phyloP scores from a whole-genome alignment of 441 rosid species.

The Arabidopsis lyrata region DNA sequence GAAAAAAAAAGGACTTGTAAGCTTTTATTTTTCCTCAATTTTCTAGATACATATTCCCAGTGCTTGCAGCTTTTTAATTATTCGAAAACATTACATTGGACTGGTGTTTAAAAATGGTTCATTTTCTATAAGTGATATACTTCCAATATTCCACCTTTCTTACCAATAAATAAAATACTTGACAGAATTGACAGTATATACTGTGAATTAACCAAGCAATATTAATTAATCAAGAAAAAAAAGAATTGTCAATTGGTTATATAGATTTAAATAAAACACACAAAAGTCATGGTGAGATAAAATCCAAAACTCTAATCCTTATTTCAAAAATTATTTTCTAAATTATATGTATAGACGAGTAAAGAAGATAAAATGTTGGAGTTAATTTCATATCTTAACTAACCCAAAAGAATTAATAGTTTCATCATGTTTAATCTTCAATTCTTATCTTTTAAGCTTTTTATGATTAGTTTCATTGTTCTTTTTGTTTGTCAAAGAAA shows the following conservation, averaged over 20 bases:
- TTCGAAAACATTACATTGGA: conserved; percentile 36
- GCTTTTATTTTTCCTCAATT: conserved; percentile 42
- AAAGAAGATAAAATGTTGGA: not conserved
- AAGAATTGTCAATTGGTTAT: not conserved
- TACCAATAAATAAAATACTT: conserved; percentile 20
- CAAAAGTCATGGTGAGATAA: not conserved
- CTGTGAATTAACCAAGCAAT: conserved; percentile 2
- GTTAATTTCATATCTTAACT: not conserved
- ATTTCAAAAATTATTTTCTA: not conserved
- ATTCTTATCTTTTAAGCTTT: not conserved
- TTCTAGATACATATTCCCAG: conserved; percentile 36
- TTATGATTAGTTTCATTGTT: not conserved
- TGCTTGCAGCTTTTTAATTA: conserved; percentile 47
- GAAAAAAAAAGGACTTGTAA: conserved; percentile 35
- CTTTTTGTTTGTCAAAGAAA: not conserved
- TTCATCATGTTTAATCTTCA: not conserved
- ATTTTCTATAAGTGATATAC: conserved; percentile 16
- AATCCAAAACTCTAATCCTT: not conserved
- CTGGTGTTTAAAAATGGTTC: not conserved
- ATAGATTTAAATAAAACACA: not conserved
- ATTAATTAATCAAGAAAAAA: not conserved
- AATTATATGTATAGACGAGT: not conserved
- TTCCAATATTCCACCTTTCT: conserved; percentile 23
- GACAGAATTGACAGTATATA: not conserved
- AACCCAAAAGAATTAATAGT: not conserved